Conservation (phyloP, 1,139 yeast genomes). For the Pichia sp. region DNA sequence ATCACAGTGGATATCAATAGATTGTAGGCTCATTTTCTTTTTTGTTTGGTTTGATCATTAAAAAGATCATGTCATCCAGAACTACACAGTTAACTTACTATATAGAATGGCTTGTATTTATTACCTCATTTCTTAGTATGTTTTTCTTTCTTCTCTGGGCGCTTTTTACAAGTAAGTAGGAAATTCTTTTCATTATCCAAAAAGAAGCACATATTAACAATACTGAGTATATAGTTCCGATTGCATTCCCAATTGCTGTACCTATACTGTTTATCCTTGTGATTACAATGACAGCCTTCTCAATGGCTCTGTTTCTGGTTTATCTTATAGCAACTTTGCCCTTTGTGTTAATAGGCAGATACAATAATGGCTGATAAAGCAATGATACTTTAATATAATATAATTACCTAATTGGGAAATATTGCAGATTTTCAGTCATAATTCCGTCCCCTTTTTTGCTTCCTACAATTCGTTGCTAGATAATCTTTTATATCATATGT, state of each 20-base stretch:
- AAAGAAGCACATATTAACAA: no score
- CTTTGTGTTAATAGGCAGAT: not conserved
- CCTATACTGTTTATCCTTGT: constrained; percentile 3
- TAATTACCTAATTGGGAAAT: no score
- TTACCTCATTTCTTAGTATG: constrained; percentile 3
- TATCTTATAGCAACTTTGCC: constrained; percentile 8
- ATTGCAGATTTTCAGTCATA: no score
- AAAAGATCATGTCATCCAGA: constrained; percentile 1
- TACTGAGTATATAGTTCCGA: no score
- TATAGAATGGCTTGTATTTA: constrained; percentile 3
- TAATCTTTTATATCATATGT: no score
- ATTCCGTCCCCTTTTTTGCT: no score
- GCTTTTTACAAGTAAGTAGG: constrained; percentile 4
- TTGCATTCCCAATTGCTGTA: constrained; percentile 1
- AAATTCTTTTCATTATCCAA: no score
- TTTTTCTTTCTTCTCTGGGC: constrained; percentile 4
- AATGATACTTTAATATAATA: no score
- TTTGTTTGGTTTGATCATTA: no score
- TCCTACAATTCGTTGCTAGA: no score
- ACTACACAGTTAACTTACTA: constrained; percentile 1
- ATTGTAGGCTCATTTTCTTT: no score
- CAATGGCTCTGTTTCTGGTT: constrained; percentile 3
- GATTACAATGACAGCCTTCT: not conserved
- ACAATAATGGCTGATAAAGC: no score
- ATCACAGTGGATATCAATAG: constrained; percentile 59